Conservation (phyloP, 2,329 filamentous ascomycete species). For the Trichocomaceae sp. region DNA sequence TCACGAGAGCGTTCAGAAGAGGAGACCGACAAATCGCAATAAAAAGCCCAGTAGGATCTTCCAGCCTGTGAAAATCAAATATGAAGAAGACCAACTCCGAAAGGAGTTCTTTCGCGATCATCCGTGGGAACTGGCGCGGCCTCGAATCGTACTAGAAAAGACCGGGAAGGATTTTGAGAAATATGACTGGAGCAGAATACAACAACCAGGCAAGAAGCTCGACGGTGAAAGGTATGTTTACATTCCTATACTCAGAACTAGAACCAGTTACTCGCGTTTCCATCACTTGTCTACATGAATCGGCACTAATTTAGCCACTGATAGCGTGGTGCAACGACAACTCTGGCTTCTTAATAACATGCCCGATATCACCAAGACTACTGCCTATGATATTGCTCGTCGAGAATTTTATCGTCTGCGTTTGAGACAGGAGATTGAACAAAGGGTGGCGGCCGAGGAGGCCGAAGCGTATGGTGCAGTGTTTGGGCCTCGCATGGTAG, state of each 20-base stretch:
- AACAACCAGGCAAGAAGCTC: slow-evolving; percentile 67
- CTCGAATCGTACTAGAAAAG: slow-evolving; percentile 74
- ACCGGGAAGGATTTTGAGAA: slow-evolving; percentile 73
- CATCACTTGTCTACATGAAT: not conserved
- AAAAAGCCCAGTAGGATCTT: slow-evolving; percentile 70
- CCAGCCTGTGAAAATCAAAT: slow-evolving; percentile 68
- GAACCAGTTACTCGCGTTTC: not conserved
- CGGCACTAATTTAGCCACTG: not conserved
- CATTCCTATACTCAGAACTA: not conserved
- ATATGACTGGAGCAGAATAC: slow-evolving; percentile 72
- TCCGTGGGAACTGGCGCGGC: slow-evolving; percentile 92
- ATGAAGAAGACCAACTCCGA: slow-evolving; percentile 77
- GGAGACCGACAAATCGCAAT: slow-evolving; percentile 44
- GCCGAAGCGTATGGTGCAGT: slow-evolving; percentile 77
- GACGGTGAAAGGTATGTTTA: slow-evolving; percentile 71
- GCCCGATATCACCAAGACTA: slow-evolving; percentile 51
- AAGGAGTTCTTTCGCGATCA: slow-evolving; percentile 84
- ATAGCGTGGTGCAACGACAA: slow-evolving; percentile 86
- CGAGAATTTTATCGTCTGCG: slow-evolving; percentile 85
- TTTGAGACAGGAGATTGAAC: slow-evolving; percentile 73
- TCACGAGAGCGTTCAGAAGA: slow-evolving; percentile 30
- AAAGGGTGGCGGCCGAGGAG: slow-evolving; percentile 79
- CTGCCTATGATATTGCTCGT: slow-evolving; percentile 80
- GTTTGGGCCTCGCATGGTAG: slow-evolving; percentile 70
- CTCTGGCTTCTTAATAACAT: slow-evolving; percentile 70